Evolutionary conservation across 371 early-diverging fungal species (phyloP).

Genomic region (Lichtheimia corymbifera): DNA sequence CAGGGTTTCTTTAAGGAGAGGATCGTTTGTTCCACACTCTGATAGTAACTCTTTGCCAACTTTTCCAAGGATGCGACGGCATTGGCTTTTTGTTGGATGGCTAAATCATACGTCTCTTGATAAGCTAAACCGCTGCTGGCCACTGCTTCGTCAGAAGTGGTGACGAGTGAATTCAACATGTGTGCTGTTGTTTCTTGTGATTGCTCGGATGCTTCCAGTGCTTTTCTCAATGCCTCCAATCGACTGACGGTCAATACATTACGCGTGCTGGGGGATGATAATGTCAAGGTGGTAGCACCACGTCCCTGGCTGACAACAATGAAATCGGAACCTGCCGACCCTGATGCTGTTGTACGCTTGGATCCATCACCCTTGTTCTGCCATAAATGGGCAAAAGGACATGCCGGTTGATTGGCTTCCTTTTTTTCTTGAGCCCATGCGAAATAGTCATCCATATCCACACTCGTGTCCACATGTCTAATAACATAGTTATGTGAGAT

Average conservation of each 20-base stretch:
- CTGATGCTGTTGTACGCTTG: no score
- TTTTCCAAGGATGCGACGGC: conserved; percentile 9
- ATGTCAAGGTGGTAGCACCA: conserved; percentile 27
- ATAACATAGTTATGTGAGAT: not conserved
- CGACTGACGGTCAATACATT: conserved; percentile 32
- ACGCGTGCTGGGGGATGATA: conserved; percentile 33
- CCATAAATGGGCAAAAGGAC: conserved; percentile 67
- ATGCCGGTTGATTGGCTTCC: conserved; percentile 39
- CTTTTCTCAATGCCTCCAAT: conserved; percentile 16
- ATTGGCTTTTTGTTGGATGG: conserved; percentile 4
- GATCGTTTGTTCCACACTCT: conserved; percentile 8
- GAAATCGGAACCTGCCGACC: no score
- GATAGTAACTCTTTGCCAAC: conserved; percentile 20
- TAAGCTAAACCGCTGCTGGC: conserved; percentile 36
- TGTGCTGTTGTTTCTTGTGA: conserved; percentile 25
- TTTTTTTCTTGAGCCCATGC: conserved; percentile 47
- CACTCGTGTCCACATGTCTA: conserved; percentile 2
- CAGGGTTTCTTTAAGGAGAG: conserved; percentile 25
- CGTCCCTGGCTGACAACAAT: not conserved
- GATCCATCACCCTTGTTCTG: conserved; percentile 41
- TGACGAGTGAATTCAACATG: conserved; percentile 11
- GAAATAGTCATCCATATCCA: conserved; percentile 49
- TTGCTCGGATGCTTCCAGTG: conserved; percentile 11
- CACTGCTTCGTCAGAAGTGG: conserved; percentile 17
- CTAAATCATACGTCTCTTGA: conserved; percentile 23